Percentiles rank a stretch among this genome's conserved stretches.
These are phyloP conservation scores for Ambispora gerdemannii DNA, from an alignment of 192 early-diverging fungal species.

Conservation along the genomic window DNA sequence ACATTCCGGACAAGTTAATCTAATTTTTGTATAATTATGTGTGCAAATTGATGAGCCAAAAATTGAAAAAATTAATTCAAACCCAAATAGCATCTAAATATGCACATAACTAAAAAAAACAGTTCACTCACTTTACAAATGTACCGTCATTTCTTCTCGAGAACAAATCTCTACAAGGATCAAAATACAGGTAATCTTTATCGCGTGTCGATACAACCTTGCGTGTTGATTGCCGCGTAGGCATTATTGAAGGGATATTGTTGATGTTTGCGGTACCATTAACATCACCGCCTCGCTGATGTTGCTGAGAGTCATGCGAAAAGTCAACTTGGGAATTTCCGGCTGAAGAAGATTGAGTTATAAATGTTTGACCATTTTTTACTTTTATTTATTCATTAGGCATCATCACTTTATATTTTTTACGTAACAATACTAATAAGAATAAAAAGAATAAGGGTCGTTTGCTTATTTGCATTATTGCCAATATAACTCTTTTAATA, in stretches of 20 bases:
- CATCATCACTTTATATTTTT: too few species aligned
- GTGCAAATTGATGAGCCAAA: slow-evolving; percentile 21
- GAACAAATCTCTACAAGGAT: slow-evolving; percentile 32
- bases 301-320: background rate
- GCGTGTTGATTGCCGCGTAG: slow-evolving; percentile 27
- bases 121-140: slow-evolving; percentile 36
- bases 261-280: too few species aligned
- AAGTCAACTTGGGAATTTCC: background rate
- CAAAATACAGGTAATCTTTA: slow-evolving; percentile 29
- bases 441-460: too few species aligned
- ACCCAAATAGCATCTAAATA: too few species aligned
- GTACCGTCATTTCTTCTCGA: slow-evolving; percentile 42
- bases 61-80: too few species aligned
- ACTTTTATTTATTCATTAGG: too few species aligned
- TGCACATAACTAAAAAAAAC: slow-evolving; percentile 25
- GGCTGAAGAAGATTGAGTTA: too few species aligned
- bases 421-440: too few species aligned
- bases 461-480: too few species aligned
- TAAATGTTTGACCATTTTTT: too few species aligned
- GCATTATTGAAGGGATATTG: background rate
- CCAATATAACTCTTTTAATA: too few species aligned
- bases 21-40: slow-evolving; percentile 28
- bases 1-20: slow-evolving; percentile 76
- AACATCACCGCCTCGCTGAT: background rate
- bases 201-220: slow-evolving; percentile 24